phyloP scores from a whole-genome alignment of 1,284 basidiomycete species.

The Acaromyces ingoldii region DNA sequence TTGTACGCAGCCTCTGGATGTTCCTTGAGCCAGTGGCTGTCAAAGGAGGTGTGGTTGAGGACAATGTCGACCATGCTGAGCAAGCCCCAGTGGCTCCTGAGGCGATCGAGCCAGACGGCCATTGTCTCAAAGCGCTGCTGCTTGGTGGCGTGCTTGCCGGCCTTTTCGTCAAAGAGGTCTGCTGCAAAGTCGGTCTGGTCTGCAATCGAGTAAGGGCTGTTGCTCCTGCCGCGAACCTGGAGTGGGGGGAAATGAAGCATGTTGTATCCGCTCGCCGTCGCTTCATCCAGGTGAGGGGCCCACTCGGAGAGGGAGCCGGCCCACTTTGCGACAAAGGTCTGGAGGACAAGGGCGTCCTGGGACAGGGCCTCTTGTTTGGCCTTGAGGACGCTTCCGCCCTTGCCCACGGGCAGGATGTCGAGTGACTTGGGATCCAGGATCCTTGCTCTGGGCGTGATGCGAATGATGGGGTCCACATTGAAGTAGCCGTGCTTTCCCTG shows the following conservation, averaged over 20 bases:
- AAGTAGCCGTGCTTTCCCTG: conserved; percentile 36
- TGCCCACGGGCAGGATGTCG: background rate
- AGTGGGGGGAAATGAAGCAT: conserved; percentile 45
- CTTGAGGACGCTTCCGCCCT: conserved; percentile 18
- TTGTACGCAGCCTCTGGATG: conserved; percentile 44
- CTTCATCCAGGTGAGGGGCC: conserved; percentile 36
- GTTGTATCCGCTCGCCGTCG: conserved; percentile 42
- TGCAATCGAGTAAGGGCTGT: conserved; percentile 44
- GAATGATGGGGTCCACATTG: conserved; percentile 43
- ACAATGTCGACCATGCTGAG: conserved; percentile 45
- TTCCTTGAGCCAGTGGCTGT: conserved; percentile 41
- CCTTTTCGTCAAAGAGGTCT: conserved; percentile 32
- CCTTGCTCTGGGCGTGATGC: conserved; percentile 19
- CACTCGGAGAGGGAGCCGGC: conserved; percentile 39
- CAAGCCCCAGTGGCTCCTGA: conserved; percentile 37
- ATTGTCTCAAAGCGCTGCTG: conserved; percentile 26
- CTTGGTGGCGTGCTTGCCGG: conserved; percentile 15
- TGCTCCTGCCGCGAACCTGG: conserved; percentile 35
- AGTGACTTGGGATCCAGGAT: conserved; percentile 25
- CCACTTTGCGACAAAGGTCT: conserved; percentile 45
- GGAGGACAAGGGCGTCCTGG: conserved; percentile 39
- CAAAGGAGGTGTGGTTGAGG: conserved; percentile 42
- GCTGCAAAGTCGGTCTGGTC: conserved; percentile 37
- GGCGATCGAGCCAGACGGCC: conserved; percentile 13
- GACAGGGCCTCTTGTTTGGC: conserved; percentile 19